Evolutionary conservation across 176 grass and related monocot species (phyloP), one percentile per base, ranked within the genome.

Genomic region (Saccharum spontaneum): DNA sequence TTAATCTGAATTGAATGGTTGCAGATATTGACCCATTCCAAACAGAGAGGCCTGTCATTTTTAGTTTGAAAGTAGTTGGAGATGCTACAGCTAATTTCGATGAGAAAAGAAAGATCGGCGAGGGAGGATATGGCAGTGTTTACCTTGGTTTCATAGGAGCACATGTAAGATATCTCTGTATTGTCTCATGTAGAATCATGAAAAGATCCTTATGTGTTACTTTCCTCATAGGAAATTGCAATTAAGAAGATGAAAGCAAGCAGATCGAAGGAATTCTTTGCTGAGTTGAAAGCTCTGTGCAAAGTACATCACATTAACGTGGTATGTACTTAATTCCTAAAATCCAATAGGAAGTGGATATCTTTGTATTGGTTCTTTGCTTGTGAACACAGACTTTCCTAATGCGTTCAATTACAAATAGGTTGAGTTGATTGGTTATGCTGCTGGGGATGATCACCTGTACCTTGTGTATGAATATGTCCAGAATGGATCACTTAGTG

Each of bases 251-350:
- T 94, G 90, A 94, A 85, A 81, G 88, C 82, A 60, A 92, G 82
- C 85, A 94, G 86, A 76, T 94, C 90, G 24, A 92, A 88, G 87
- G 93, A 94, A 66, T 94, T 94, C 70, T 87, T 92, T 24, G 93
- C 90, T 57, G 90, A 94, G 87, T 79, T 92, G 24, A 94, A 92
- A 75, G 90, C 88, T 83, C 50, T 92, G 48, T 94, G 93, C 87
- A 94, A 92, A 92, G 85, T 94, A 10, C 90, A 92, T 88, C 90
- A 92, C 73, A 94, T 87, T 77, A 94, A 94, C 73, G 90, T 90
- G 79, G 87, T 94, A 88, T 26, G 85, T 70, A 63, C 5, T 67
- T 66, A 46, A 24, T 62, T 79, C 26, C 8, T 77, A 52, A 39
- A 71, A 62, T 52, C 44, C 45, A 69, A 15, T 0, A 59, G 65